phyloP scores from a whole-genome alignment of 1,139 yeast genomes.

The Taphrina betulina region DNA sequence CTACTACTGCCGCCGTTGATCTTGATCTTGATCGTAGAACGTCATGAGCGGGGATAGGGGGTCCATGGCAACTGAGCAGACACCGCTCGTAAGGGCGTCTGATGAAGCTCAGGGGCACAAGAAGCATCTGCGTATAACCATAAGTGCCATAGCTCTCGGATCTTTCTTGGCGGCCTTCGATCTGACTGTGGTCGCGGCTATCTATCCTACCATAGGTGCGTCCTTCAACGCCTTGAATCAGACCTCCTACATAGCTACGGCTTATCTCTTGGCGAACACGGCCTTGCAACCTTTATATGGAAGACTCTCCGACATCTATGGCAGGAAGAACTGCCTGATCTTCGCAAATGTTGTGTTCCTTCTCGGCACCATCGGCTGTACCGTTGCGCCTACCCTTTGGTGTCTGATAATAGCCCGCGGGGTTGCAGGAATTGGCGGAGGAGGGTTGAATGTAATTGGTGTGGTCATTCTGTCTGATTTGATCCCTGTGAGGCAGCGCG shows the following conservation, averaged over 20 bases:
- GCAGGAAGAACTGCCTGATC: constrained; percentile 50
- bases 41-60: no score
- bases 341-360: constrained; percentile 52
- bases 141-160: constrained; percentile 43
- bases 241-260: constrained; percentile 61
- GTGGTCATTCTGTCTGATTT: constrained; percentile 54
- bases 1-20: no score
- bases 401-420: constrained; percentile 52
- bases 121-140: constrained; percentile 12
- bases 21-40: no score
- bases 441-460: constrained; percentile 52
- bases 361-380: constrained; percentile 49
- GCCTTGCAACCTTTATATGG: constrained; percentile 71
- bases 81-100: no score
- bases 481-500: constrained; percentile 52
- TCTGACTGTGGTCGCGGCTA: constrained; percentile 64
- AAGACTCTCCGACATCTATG: constrained; percentile 55
- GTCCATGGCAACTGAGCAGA: no score
- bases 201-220: constrained; percentile 62
- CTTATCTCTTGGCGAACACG: constrained; percentile 60
- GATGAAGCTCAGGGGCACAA: not conserved
- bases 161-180: constrained; percentile 62
- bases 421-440: constrained; percentile 55
- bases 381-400: constrained; percentile 48
- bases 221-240: constrained; percentile 57